Base-by-base conservation (phyloP, 768 basidiomycete genomes). In the Xerocomus brunneocitrinus region DNA sequence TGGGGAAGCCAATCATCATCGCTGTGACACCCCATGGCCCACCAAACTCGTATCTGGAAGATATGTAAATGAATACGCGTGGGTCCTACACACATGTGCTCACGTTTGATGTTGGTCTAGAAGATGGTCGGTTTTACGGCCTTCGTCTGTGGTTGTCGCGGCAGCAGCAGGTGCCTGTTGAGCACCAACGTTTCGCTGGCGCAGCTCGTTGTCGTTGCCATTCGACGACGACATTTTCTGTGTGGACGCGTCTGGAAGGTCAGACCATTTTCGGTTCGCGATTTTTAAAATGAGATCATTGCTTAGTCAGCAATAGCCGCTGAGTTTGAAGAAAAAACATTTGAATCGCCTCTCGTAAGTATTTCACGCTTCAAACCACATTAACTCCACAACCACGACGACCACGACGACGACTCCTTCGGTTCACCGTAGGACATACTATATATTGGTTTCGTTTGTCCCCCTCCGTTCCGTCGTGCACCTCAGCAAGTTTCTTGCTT, bases 1-100 rank as follows among this genome's bases (percentile, higher is more conserved):
- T 70, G 0, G 97, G 97, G 67, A 99, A 99, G 44, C 89, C 86
- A 19, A 85, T 77, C 89, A 99, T 98, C 74, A 99, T 98, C 12
- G 87, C 89, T 10, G 83, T 70, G 27, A 95, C 93, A 42, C 95
- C 97, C 72, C 79, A 79, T 39, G 95, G 94, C 3, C 95, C 95
- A 58, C 97, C 95, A 64, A 99, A 99, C 70, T 99, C 95, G 74
- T 90, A 95, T 35, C 92, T 95, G 58, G 14, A 57, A 24, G 39
- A 22, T 4, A 31, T 25, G 52, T 47, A n/a, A 52, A 39, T 58
- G 8, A 60, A 52, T 22, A 30, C 2, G 14, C 36, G 42, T 51
- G 55, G 44, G n/a, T 28, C 13, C 8, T 3, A 8, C 27, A 10
- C 16, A 34, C 14, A 30, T 5, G 35, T 31, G 68, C 79, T 49